phyloP scores from a whole-genome alignment of 2,329 filamentous ascomycete species.

The Fusarium globosum region DNA sequence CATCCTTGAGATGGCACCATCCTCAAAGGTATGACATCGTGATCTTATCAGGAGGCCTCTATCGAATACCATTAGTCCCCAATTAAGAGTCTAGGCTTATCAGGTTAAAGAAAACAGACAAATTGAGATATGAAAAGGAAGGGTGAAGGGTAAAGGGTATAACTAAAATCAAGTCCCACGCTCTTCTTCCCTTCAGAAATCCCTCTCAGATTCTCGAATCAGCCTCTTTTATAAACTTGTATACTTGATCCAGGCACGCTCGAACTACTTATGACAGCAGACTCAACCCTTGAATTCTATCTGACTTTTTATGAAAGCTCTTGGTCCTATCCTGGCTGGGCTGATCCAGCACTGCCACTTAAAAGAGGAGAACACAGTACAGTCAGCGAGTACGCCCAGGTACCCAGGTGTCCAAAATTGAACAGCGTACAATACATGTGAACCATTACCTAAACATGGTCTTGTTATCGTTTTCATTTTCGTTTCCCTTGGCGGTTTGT shows the following conservation, averaged over 20 bases:
- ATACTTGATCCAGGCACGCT: neutral
- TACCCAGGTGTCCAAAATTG: neutral
- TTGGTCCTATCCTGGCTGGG: neutral
- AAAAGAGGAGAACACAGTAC: neutral
- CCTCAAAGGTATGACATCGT: neutral
- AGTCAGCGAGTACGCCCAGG: neutral
- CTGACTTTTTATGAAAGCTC: neutral
- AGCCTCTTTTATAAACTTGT: neutral
- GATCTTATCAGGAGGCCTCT: neutral
- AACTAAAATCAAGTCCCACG: neutral
- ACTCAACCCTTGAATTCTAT: neutral
- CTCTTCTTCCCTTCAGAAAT: neutral
- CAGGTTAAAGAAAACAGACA: neutral
- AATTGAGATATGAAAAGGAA: neutral
- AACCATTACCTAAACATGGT: neutral
- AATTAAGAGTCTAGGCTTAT: neutral
- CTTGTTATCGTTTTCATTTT: neutral
- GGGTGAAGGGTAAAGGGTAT: neutral
- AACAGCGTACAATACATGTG: neutral
- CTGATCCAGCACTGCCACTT: neutral
- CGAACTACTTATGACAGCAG: neutral
- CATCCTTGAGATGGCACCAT: neutral
- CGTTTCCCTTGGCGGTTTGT: neutral
- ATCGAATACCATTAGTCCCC: neutral
- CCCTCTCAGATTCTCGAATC: neutral